These are phyloP conservation scores for Pleurotus cornucopiae DNA, from an alignment of 768 basidiomycete genomes.

Conservation along the genomic window DNA sequence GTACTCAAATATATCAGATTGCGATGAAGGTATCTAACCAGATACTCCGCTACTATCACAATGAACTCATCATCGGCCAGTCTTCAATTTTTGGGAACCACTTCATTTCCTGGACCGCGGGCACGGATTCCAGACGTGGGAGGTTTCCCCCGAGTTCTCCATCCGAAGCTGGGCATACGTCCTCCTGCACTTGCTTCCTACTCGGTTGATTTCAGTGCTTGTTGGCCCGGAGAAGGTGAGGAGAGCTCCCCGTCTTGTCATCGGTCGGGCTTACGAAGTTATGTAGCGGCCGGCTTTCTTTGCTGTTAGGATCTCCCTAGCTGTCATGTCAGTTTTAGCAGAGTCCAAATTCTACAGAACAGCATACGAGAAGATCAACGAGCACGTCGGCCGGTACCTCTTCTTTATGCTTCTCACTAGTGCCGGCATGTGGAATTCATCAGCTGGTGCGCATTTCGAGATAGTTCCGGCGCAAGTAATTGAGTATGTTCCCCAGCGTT, in stretches of 20 bases:
- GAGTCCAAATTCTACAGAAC: constrained; percentile 83
- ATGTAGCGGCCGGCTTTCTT: constrained; percentile 84
- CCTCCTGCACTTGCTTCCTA: constrained; percentile 69
- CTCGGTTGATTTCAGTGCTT: constrained; percentile 48
- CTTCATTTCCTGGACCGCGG: constrained; percentile 87
- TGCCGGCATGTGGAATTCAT: constrained; percentile 94
- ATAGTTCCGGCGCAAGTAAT: background rate
- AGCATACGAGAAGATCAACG: constrained; percentile 78
- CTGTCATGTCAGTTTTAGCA: constrained; percentile 63
- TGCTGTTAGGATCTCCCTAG: constrained; percentile 76
- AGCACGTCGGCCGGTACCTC: constrained; percentile 89
- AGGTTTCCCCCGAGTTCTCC: constrained; percentile 86
- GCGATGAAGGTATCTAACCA: constrained; percentile 78
- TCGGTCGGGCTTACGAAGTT: constrained; percentile 11
- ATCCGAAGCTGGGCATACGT: constrained; percentile 96
- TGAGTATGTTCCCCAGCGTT: constrained; percentile 54
- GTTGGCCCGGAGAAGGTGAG: constrained; percentile 70
- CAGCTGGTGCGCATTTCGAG: constrained; percentile 53
- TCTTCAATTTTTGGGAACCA: constrained; percentile 99
- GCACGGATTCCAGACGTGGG: constrained; percentile 97
- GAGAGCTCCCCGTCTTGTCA: background rate
- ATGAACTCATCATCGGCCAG: constrained; percentile 34
- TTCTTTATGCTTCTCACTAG: constrained; percentile 83
- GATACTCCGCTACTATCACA: background rate
- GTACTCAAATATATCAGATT: constrained; percentile 94